Base-by-base conservation (phyloP, 768 basidiomycete species). In the Kwoniella newhampshirensis region DNA sequence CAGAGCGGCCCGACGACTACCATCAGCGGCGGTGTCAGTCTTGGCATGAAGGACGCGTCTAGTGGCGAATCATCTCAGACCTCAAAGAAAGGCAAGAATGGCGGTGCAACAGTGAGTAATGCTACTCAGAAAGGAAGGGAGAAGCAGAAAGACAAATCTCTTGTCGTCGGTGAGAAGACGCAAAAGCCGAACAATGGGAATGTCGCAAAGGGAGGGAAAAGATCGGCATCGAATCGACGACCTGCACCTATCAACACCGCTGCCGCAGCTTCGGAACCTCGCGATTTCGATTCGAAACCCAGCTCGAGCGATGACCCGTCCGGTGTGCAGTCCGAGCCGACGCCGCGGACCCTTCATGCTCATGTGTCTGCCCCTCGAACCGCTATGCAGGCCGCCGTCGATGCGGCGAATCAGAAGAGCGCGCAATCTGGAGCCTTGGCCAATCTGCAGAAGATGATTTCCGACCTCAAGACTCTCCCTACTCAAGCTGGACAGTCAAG, bases 381-480 rank as follows among this genome's bases (percentile, higher is more conserved):
- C 20, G 71, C 71, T 11, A 46, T 70, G 55, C 63, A 70, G 43
- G 68, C 68, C 12, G 71, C 71, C 1, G 47, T 45, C 6, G 66
- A 67, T 20, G 71, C 62, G 1, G 68, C 63, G 5, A 59, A 54
- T 20, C 57, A 59, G 45, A 67, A 70, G 35, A 37, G 32, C 7
- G 55, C 36, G 27, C 40, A 42, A 28, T 53, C 58, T 23, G 60
- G 57, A 23, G 66, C 66, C 26, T 53, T 76, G 7, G 47, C 60
- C 20, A 73, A 66, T 26, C 83, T 97, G 51, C 91, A 97, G 72
- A 85, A 89, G 55, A 87, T 96, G 75, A 97, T 97, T 66, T 88
- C 88, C 54, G 92, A 97, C 76, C 81, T 96, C 62, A 94, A 91
- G 81, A 86, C 87, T 17, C 82, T 89, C 2, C 86, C 89, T 51